phyloP scores from a whole-genome alignment of 225 moss, liverwort and hornwort species.

The Sphagnum tenellum region DNA sequence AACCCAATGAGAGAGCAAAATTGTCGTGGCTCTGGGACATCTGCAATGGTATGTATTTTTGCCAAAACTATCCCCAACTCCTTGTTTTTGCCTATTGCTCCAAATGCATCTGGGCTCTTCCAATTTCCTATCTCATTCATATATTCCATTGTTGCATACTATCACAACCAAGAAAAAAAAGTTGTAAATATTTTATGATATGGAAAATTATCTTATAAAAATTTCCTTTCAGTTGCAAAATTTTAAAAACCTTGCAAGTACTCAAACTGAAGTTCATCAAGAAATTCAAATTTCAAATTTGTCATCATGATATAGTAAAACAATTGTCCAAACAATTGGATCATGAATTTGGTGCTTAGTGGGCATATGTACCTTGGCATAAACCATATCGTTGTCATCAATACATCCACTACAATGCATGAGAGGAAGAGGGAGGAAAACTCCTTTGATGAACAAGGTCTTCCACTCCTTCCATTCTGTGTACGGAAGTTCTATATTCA shows the following conservation, averaged over 20 bases:
- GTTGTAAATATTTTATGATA: no score
- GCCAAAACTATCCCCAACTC: constrained; percentile 45
- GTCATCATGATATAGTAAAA: no score
- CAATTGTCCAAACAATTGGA: no score
- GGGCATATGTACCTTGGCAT: constrained; percentile 15
- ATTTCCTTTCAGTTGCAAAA: no score
- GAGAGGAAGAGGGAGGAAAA: constrained; percentile 10
- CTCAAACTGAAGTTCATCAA: no score
- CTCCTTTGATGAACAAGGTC: constrained; percentile 10
- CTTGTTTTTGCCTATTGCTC: constrained; percentile 50
- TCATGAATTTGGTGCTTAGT: neutral
- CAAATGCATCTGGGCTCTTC: constrained; percentile 20
- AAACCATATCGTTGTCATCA: constrained; percentile 11
- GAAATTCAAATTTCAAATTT: no score
- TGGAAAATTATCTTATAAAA: no score
- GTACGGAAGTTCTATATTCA: constrained; percentile 9
- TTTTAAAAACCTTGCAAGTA: no score
- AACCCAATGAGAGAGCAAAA: constrained; percentile 39
- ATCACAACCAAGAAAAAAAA: no score
- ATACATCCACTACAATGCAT: constrained; percentile 11
- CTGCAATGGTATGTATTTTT: constrained; percentile 60
- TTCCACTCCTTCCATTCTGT: constrained; percentile 41
- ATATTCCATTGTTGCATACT: constrained; percentile 27
- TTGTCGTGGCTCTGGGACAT: constrained; percentile 31
- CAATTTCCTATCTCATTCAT: constrained; percentile 32